Evolutionary conservation across 805 yeast species (phyloP), one percentile per base, ranked within the genome.

Genomic region (Candida silvicultrix): DNA sequence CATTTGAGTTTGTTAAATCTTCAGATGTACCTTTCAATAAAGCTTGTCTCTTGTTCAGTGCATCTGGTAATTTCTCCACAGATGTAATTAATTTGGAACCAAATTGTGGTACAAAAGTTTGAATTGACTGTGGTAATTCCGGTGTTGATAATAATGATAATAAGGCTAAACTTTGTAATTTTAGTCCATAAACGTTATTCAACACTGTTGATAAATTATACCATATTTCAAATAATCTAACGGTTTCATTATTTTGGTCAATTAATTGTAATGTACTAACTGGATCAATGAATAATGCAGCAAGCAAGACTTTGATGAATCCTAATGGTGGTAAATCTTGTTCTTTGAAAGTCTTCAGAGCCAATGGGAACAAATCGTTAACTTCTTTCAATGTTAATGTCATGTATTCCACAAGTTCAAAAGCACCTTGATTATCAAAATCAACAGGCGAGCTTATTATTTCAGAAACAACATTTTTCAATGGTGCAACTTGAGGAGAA

Each of bases 181-280:
- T 90, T 58, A 86, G 71, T 54, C 87, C 94, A 57, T 81, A 87
- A 2, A 88, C 96, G 42, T 89, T 71, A 29, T 74, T 73, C 53
- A 86, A 72, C 20, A 65, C 56, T 7, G 51, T 5, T 2, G 78
- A 76, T 22, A 75, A 54, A 22, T 72, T 69, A 57, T 85, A 77
- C 97, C 97, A 89, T 44, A 71, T 61, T 22, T 70, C 70, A 49
- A 89, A 72, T 43, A 85, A 68, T 10, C 62, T 56, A 25, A 75
- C 68, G 2, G 83, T 66, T 31, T 69, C 69, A 18, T 74, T 69
- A 19, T 60, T 55, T 25, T 72, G 67, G 53, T 78, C 78, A 40
- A 87, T 65, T 2, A 72, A 50, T 38, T 68, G 68, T 46, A 89
- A 60, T 0, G 90, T 73, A 29, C 70, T 67, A 5, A 67, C 62